Base-by-base conservation (phyloP, 352 stramenopile species). In the Globisporangium recalcitrans region DNA sequence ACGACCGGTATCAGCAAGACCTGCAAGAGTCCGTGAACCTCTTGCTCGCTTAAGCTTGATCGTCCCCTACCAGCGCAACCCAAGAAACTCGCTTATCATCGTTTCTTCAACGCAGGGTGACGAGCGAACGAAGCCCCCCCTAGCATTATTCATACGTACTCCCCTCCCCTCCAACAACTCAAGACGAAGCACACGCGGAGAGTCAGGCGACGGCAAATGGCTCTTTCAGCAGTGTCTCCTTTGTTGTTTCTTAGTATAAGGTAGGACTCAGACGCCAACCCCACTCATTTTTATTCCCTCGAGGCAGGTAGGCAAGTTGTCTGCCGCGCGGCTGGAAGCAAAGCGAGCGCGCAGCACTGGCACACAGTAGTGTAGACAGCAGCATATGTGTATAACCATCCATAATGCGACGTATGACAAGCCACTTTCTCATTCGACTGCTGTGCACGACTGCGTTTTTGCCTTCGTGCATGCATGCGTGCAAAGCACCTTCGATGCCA, bases 1-100 rank as follows among this genome's bases (percentile, higher is more conserved):
- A 81, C 40, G 73, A 88, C 52, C 66, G 59, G 46, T 85, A 85
- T 66, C 72, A 68, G 65, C 73, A 80, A 77, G 76, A 85, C 67
- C 72, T 86, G 58, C 62, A 78, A 51, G 74, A 86, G 36, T 78
- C 74, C 6, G 64, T 86, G 31, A 62, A 83, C 42, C 57, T 86
- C 58, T 65, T 86, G 60, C 74, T 83, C 67, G 53, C 38, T 7
- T 65, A 59, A 44, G 36, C 19, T n/a, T 16, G 36, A 1, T n/a
- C 36, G n/a, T n/a, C 36, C 19, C 13, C 36, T 13, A 44, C 36
- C 14, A n/a, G 36, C 9, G 36, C 36, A 14, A n/a, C 14, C 13
- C 36, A 44, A 44, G 44, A 52, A 27, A 29, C 44, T 24, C 44
- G 44, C 5, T 52, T 16, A 29, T 24, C 44, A 61, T 31, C 2